Evolutionary conservation across 2,329 filamentous ascomycete species (phyloP).

Genomic region (Clathrospora elynae): DNA sequence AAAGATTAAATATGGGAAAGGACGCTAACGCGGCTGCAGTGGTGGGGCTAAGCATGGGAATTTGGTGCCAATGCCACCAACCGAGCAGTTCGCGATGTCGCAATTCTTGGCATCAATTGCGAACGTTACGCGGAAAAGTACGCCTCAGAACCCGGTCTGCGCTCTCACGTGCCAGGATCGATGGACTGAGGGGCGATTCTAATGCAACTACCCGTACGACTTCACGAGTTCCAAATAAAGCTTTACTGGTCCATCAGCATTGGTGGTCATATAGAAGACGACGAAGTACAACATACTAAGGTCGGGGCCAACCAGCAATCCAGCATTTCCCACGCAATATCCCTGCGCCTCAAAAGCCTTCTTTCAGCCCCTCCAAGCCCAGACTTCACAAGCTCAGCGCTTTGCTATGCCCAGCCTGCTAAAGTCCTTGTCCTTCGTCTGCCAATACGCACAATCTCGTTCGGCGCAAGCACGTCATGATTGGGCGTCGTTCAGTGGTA

Average conservation of each 20-base stretch:
- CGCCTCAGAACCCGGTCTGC: not conserved
- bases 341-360: constrained; percentile 15
- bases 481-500: constrained; percentile 19
- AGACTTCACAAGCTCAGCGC: constrained; percentile 39
- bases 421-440: constrained; percentile 26
- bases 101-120: constrained; percentile 16
- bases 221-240: no score
- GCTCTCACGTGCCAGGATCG: not conserved
- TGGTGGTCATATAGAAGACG: not conserved
- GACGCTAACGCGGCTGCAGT: constrained; percentile 7
- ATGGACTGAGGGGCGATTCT: no score
- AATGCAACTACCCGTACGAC: no score
- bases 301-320: constrained; percentile 9
- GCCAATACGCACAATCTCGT: constrained; percentile 18
- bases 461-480: constrained; percentile 29
- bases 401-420: constrained; percentile 25
- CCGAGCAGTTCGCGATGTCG: constrained; percentile 20
- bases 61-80: constrained; percentile 11
- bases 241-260: no score
- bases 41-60: constrained; percentile 6
- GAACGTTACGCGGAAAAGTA: constrained; percentile 4
- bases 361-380: constrained; percentile 27
- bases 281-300: not conserved
- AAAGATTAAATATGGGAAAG: no score
- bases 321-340: constrained; percentile 4